These are phyloP conservation scores for Saccharomycopsis guyanensis DNA, from an alignment of 805 yeast species.

Conservation along the genomic window DNA sequence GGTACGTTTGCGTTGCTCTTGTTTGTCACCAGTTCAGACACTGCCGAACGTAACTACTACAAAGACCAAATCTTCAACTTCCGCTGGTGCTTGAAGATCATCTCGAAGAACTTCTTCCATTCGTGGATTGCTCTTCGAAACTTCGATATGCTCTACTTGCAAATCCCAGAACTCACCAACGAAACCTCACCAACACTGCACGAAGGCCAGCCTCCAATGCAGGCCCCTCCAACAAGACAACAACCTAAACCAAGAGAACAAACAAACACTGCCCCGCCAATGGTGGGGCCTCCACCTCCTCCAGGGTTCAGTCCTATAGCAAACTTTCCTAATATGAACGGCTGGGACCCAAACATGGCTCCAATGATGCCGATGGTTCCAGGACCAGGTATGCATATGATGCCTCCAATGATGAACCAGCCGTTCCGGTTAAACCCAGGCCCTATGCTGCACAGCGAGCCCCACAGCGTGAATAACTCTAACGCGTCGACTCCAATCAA, in stretches of 20 bases:
- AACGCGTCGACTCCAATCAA: neutral
- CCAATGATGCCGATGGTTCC: neutral
- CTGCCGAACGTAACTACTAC: slow-evolving; percentile 58
- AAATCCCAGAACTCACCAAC: slow-evolving; percentile 53
- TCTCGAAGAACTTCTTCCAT: slow-evolving; percentile 70
- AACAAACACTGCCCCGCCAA: neutral
- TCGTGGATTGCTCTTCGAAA: slow-evolving; percentile 66
- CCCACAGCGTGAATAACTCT: neutral
- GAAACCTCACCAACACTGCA: slow-evolving; percentile 7
- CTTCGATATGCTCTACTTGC: slow-evolving; percentile 63
- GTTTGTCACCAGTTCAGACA: slow-evolving; percentile 54
- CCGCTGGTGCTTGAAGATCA: slow-evolving; percentile 66
- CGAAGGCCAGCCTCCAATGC: neutral
- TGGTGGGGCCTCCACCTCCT: slow-evolving; percentile 8
- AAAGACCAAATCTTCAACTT: slow-evolving; percentile 67
- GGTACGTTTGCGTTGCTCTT: slow-evolving; percentile 84
- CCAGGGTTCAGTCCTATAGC: neutral
- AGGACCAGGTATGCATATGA: neutral
- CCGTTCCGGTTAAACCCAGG: neutral
- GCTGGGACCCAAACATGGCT: neutral
- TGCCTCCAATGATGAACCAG: neutral
- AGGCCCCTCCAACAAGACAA: slow-evolving; percentile 1
- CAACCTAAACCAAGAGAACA: neutral
- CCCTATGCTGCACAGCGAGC: neutral
- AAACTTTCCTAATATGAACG: neutral